Evolutionary conservation across 2,329 filamentous ascomycete genomes (phyloP).

Genomic region (Cucurbitaria berberidis): DNA sequence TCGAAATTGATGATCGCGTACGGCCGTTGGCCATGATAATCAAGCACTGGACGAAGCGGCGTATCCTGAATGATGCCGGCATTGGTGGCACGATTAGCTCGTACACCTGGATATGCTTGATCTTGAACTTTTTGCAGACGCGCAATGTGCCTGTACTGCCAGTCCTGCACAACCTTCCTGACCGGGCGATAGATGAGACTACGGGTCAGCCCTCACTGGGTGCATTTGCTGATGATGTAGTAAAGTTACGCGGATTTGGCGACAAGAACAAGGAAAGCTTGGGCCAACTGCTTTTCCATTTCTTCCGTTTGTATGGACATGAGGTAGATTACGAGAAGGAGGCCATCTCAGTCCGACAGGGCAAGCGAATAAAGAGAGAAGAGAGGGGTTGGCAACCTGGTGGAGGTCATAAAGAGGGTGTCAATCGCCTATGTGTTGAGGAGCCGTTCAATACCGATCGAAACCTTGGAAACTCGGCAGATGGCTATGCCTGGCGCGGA

Average conservation of each 20-base stretch:
- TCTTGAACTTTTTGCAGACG: conserved; percentile 93
- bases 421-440: conserved; percentile 88
- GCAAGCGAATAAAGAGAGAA: conserved; percentile 76
- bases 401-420: conserved; percentile 54
- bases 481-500: conserved; percentile 91
- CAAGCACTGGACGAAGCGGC: conserved; percentile 94
- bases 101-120: conserved; percentile 99
- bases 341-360: conserved; percentile 84
- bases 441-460: conserved; percentile 91
- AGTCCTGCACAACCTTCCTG: conserved; percentile 76
- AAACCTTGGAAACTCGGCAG: conserved; percentile 94
- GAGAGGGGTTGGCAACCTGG: conserved; percentile 86
- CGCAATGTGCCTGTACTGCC: conserved; percentile 84
- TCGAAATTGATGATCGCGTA: conserved; percentile 89
- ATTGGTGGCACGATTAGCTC: conserved; percentile 92
- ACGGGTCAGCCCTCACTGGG: conserved; percentile 67
- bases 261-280: conserved; percentile 79
- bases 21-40: conserved; percentile 93
- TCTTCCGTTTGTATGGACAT: conserved; percentile 93
- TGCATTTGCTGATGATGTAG: conserved; percentile 85
- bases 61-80: conserved; percentile 96
- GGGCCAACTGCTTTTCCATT: conserved; percentile 88
- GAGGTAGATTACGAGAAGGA: conserved; percentile 88
- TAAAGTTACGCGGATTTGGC: conserved; percentile 75
- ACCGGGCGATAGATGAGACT: conserved; percentile 65